Conservation (phyloP, 305 asterid species). For the Fraxinus ornus region DNA sequence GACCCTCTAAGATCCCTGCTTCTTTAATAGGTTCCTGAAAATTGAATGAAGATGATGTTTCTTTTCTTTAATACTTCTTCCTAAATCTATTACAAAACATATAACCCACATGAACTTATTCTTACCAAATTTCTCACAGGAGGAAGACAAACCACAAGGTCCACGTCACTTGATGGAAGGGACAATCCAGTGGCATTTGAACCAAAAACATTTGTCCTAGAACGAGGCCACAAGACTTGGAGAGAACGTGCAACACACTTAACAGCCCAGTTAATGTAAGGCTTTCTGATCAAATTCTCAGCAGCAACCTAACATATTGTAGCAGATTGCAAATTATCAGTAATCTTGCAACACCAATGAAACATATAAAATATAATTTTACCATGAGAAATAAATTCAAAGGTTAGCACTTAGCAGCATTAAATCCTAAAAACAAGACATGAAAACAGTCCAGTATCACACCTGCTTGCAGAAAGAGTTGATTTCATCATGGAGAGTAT, state of each 20-base stretch:
- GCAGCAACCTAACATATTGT: constrained; percentile 68
- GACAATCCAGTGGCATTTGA: constrained; percentile 97
- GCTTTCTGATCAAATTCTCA: constrained; percentile 82
- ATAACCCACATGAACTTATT: constrained; percentile 3
- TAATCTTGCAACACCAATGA: constrained; percentile 19
- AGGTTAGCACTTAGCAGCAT: constrained; percentile 20
- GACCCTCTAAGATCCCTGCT: constrained; percentile 99
- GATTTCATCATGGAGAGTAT: constrained; percentile 79
- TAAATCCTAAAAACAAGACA: constrained; percentile 14
- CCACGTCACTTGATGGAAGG: constrained; percentile 97
- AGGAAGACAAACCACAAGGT: constrained; percentile 96
- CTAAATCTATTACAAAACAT: constrained; percentile 15
- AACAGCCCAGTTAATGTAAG: constrained; percentile 96
- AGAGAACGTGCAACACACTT: constrained; percentile 98
- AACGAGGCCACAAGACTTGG: constrained; percentile 99
- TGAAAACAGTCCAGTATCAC: constrained; percentile 25
- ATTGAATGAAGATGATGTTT: constrained; percentile 22
- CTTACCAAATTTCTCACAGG: constrained; percentile 99
- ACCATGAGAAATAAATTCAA: constrained; percentile 20
- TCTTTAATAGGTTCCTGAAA: constrained; percentile 96
- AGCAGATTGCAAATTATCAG: constrained; percentile 27
- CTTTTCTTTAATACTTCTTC: constrained; percentile 4
- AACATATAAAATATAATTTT: constrained; percentile 16
- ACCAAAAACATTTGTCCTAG: constrained; percentile 88
- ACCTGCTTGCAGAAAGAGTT: constrained; percentile 94